Evolutionary conservation across 495 filamentous ascomycete species (phyloP), one percentile per base, ranked within the genome.

Genomic region (Penicillium paxilli): DNA sequence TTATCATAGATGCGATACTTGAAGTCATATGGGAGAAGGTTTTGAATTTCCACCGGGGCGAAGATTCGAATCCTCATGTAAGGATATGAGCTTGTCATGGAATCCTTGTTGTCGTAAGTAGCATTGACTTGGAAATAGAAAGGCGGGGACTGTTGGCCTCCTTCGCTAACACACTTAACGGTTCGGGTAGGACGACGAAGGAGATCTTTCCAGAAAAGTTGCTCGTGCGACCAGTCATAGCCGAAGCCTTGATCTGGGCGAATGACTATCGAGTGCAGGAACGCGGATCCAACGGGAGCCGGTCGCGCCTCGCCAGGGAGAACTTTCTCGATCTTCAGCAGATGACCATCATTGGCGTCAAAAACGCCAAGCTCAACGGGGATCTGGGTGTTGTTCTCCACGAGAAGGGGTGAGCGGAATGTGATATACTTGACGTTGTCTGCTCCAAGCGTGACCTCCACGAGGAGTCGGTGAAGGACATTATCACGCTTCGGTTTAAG

Each of bases 391-490:
- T 92, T 88, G 73, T 98, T 98, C 70, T 97, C 94, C n/a, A 98
- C 83, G 12, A 96, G 73, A n/a, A 98, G 78, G 6, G 94, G 94
- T 12, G 94, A 98, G 33, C 93, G 85, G 66, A 98, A 90, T 8
- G 91, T 98, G 62, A 98, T 94, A 67, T 96, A 93, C 72, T 98
- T 98, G 70, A 98, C 87, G 55, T 96, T 97, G 70, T 98, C 92
- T 3, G 83, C 70, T 21, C 91, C 93, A 26, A 98, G 82, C 46
- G 84, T 92, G 57, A 98, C 87, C 49, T 98, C 92, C 24, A 97
- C 93, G 28, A 98, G 81, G 17, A 98, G 79, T 23, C 91, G 87
- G 69, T 98, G 95, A 60, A 91, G 80, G 17, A 96, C 80, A 40
- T 86, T 77, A 61, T 96, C 86, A 65, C 93, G 92, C 49, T 89